These are phyloP conservation scores for Xylariomycetidae sp. DNA, from an alignment of 2,329 filamentous ascomycete species.

Conservation along the genomic window DNA sequence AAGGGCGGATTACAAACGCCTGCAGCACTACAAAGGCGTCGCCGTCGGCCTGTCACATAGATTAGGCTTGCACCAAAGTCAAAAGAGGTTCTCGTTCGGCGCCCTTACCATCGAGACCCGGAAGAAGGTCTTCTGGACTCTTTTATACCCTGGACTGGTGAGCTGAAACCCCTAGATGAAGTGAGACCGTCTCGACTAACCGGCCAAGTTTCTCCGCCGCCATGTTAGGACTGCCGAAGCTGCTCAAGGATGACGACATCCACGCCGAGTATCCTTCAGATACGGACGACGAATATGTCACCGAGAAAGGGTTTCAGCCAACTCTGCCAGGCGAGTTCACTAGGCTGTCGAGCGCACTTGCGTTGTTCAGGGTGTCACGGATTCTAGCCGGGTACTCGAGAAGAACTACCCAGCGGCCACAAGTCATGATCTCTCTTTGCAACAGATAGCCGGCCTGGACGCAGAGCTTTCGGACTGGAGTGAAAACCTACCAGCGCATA, in stretches of 20 bases:
- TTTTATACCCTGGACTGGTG: slow-evolving; percentile 90
- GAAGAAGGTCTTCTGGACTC: slow-evolving; percentile 96
- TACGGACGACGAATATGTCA: slow-evolving; percentile 93
- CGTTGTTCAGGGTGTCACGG: slow-evolving; percentile 75
- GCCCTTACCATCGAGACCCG: slow-evolving; percentile 81
- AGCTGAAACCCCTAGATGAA: no score
- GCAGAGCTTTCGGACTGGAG: slow-evolving; percentile 80
- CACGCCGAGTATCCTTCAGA: slow-evolving; percentile 86
- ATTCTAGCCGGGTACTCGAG: slow-evolving; percentile 80
- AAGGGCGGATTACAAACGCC: slow-evolving; percentile 75
- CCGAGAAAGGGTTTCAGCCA: slow-evolving; percentile 85
- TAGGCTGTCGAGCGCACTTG: slow-evolving; percentile 82
- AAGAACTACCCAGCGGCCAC: slow-evolving; percentile 76
- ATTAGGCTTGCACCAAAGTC: slow-evolving; percentile 84
- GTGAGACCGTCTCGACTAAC: slow-evolving; percentile 11
- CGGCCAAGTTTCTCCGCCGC: slow-evolving; percentile 74
- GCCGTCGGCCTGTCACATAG: slow-evolving; percentile 82
- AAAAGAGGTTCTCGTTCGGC: slow-evolving; percentile 81
- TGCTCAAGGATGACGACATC: slow-evolving; percentile 81
- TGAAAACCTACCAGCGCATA: slow-evolving; percentile 69
- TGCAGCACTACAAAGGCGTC: slow-evolving; percentile 87
- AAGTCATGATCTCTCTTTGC: slow-evolving; percentile 78
- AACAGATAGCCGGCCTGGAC: slow-evolving; percentile 67
- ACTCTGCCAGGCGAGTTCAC: slow-evolving; percentile 87
- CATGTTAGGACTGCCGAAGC: slow-evolving; percentile 81